phyloP scores from a whole-genome alignment of 768 basidiomycete species.

The Candolleomyces efflorescens region DNA sequence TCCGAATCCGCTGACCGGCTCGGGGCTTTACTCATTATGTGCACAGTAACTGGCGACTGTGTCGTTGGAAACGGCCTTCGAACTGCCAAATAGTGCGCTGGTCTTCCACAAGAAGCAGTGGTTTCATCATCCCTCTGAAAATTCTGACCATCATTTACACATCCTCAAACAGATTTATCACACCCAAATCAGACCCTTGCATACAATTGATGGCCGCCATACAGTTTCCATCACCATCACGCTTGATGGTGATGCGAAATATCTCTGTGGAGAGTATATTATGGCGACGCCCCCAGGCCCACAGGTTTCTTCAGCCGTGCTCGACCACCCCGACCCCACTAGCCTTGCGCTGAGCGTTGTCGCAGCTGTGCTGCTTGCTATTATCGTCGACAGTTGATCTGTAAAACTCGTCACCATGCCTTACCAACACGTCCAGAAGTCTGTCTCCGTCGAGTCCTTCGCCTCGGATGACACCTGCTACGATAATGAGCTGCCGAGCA shows the following conservation, averaged over 20 bases:
- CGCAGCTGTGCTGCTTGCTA: slow-evolving; percentile 14
- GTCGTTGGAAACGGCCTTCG: too few species aligned
- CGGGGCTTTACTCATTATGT: too few species aligned
- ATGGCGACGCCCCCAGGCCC: background rate
- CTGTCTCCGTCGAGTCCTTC: slow-evolving; percentile 12
- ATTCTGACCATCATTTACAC: too few species aligned
- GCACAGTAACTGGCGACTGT: too few species aligned
- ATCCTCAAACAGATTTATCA: slow-evolving; percentile 1
- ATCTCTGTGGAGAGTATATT: background rate
- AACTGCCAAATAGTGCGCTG: too few species aligned
- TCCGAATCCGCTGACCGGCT: too few species aligned
- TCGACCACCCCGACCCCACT: slow-evolving; percentile 8
- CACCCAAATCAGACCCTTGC: background rate
- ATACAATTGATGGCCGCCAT: background rate
- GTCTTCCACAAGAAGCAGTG: too few species aligned
- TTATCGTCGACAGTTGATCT: slow-evolving; percentile 2
- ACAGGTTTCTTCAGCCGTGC: slow-evolving; percentile 8
- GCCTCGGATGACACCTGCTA: slow-evolving; percentile 8
- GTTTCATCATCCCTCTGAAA: too few species aligned
- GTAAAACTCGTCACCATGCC: slow-evolving; percentile 4
- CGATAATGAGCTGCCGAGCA: slow-evolving; percentile 10
- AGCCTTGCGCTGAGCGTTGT: slow-evolving; percentile 12
- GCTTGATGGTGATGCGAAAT: background rate
- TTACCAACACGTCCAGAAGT: slow-evolving; percentile 7
- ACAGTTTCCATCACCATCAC: slow-evolving; percentile 1